Evolutionary conservation across 2,329 filamentous ascomycete genomes (phyloP).

Genomic region (Aaosphaeria pasadenensis): DNA sequence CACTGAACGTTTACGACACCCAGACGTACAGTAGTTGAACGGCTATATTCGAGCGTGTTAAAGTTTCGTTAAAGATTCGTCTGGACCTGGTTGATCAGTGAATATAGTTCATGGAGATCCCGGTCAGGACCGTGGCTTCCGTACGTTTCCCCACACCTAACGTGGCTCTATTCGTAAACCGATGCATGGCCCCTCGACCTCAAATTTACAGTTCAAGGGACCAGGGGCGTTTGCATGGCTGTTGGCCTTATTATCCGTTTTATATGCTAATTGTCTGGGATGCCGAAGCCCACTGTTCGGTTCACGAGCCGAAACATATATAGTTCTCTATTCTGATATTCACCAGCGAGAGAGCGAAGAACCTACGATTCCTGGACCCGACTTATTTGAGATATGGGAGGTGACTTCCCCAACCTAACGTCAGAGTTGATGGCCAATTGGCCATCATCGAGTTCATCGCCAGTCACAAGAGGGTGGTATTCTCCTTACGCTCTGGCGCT

Average conservation of each 20-base stretch:
- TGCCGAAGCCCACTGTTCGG: background rate
- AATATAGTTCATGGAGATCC: too few species aligned
- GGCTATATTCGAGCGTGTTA: too few species aligned
- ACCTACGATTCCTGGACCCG: background rate
- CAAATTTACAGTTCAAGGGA: background rate
- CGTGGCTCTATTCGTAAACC: conserved; percentile 5
- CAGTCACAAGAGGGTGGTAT: conserved; percentile 28
- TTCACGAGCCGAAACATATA: background rate
- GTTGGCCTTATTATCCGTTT: background rate
- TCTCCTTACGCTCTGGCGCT: conserved; percentile 23
- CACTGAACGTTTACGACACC: too few species aligned
- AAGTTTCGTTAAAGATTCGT: too few species aligned
- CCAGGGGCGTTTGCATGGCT: too few species aligned
- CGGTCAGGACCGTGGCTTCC: too few species aligned
- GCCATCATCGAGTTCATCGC: conserved; percentile 28
- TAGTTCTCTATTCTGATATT: too few species aligned
- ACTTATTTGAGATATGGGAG: conserved; percentile 6
- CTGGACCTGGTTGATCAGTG: too few species aligned
- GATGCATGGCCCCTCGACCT: conserved; percentile 2
- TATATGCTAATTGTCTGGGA: background rate
- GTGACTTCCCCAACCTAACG: conserved; percentile 14
- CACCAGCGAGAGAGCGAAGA: too few species aligned
- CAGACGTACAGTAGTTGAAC: too few species aligned
- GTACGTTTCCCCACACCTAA: conserved; percentile 5
- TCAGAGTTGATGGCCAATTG: conserved; percentile 23